Evolutionary conservation across 2,329 filamentous ascomycete genomes (phyloP).

Genomic region (Lecanicillium sp.): DNA sequence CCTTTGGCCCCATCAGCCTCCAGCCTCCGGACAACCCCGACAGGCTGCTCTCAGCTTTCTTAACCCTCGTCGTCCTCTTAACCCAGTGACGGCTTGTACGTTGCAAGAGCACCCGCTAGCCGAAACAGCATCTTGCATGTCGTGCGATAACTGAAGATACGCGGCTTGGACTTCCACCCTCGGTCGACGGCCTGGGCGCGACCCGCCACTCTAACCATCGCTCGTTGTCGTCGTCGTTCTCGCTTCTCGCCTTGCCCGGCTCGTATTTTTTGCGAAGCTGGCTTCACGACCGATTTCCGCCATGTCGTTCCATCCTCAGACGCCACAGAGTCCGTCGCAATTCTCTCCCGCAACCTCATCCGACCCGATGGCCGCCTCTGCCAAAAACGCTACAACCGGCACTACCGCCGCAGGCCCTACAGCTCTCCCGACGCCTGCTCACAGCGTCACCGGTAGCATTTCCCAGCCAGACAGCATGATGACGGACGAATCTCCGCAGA

Average conservation of each 20-base stretch:
- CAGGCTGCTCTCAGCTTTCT: no score
- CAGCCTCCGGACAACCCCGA: no score
- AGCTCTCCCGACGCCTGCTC: slow-evolving; percentile 52
- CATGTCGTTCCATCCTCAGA: slow-evolving; percentile 61
- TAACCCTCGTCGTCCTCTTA: no score
- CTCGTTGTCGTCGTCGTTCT: no score
- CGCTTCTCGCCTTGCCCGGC: neutral
- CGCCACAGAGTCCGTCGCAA: slow-evolving; percentile 59
- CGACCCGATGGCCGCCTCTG: slow-evolving; percentile 35
- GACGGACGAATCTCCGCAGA: slow-evolving; percentile 46
- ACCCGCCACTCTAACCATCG: neutral
- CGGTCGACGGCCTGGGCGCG: slow-evolving; percentile 9
- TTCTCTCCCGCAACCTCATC: slow-evolving; percentile 46
- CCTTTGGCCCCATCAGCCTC: no score
- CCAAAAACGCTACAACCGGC: slow-evolving; percentile 32
- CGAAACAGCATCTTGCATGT: slow-evolving; percentile 8
- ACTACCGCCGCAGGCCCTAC: slow-evolving; percentile 27
- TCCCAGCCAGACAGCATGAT: slow-evolving; percentile 37
- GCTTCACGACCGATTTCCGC: slow-evolving; percentile 10
- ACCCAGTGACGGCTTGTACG: no score
- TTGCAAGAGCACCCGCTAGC: no score
- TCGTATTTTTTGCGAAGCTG: neutral
- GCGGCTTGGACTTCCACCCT: slow-evolving; percentile 8
- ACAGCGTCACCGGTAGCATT: slow-evolving; percentile 51
- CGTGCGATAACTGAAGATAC: slow-evolving; percentile 8